Base-by-base conservation (phyloP, 164 flowering plant genomes). In the Akebia trifoliata region DNA sequence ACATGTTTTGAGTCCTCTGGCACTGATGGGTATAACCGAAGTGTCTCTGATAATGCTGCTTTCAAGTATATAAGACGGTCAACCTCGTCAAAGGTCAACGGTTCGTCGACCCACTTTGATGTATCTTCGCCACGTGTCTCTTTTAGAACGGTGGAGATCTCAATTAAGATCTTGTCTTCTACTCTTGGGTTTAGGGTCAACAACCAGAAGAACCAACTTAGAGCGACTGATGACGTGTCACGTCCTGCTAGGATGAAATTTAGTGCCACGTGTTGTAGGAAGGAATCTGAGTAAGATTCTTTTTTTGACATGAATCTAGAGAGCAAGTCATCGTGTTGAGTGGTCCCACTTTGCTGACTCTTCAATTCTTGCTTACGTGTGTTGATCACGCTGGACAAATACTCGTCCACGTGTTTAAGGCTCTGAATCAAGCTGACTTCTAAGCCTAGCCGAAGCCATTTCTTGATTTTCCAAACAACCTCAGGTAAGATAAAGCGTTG, bases 1-100 rank as follows among this genome's bases (percentile, higher is more conserved):
- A 71, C 85, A 9, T 84, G 82, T 59, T 84, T 84, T 0, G 90
- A 80, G 68, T 84, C 90, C 53, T 84, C 69, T 4, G 90, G 85
- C 43, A 84, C 87, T 1, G 87, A 84, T 0, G 87, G 90, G 56
- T 82, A 84, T 0, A 84, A 60, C 57, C 87, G 50, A 0, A 84
- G 75, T 0, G 87, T 82, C 63, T 84, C 90, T 0, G 85, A 78
- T 29, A 84, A 30, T 3, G 85, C 83, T 0, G 87, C 84, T 56
- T 78, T 79, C 4, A 82, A 77, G 63, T 84, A 84, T 1, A 60
- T 32, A 56, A 84, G 46, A 4, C 79, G 80, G 70, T 84, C 90
- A 14, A 82, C 74, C 60, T 84, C 90, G 2, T 84, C 87, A 22
- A 82, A 84, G 31, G 17, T 69, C 18, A 84, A 55, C 1, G 90